A percentile compares a stretch with the other conserved stretches of the same genome.
Conservation (phyloP, 371 early-diverging fungal species). For the Ecytonucleospora hepatopenaei region DNA sequence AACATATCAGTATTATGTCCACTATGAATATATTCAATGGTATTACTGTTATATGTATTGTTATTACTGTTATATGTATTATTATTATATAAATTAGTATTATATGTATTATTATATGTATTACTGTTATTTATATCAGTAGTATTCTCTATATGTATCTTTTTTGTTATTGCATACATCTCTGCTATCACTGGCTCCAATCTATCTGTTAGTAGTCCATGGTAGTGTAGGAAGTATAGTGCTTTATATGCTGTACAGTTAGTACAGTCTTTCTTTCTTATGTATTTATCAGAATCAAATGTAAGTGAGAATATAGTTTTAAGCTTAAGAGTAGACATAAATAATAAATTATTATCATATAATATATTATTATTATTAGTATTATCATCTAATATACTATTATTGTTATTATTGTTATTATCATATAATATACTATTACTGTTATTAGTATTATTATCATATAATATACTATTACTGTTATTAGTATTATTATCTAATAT, state of each 20-base stretch:
- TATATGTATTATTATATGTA: no score
- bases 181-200: not conserved
- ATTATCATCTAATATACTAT: not conserved
- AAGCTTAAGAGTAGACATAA: not conserved
- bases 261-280: not conserved
- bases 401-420: no score
- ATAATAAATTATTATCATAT: not conserved
- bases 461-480: no score
- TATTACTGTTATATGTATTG: no score
- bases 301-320: not conserved
- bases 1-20: not conserved
- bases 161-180: not conserved
- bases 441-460: no score
- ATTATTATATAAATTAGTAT: no score
- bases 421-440: no score
- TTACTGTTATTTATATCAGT: no score
- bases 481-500: no score
- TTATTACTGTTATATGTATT: no score
- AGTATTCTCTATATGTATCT: not conserved
- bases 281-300: not conserved
- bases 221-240: not conserved
- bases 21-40: not conserved
- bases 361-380: not conserved
- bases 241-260: not conserved
- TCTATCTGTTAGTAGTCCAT: not conserved